Percentiles rank a stretch among this genome's conserved stretches.
These are phyloP conservation scores for Neospermospora avenae DNA, from an alignment of 2,329 filamentous ascomycete species.

Conservation along the genomic window DNA sequence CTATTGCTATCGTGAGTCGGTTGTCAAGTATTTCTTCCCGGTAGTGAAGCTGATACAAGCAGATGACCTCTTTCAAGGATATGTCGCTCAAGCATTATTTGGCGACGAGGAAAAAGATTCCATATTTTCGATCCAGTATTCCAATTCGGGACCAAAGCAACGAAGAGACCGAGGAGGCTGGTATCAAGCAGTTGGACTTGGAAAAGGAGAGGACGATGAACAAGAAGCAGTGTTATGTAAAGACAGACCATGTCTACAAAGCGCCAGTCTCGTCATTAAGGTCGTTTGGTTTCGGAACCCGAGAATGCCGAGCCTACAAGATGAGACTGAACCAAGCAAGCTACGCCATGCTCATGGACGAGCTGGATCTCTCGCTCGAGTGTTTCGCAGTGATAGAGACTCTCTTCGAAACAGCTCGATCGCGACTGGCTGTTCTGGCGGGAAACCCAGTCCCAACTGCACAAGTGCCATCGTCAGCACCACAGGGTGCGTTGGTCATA, in stretches of 20 bases:
- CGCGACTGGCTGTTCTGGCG: not conserved
- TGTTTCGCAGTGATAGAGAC: not conserved
- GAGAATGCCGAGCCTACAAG: conserved; percentile 5
- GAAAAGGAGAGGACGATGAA: not conserved
- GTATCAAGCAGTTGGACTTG: not conserved
- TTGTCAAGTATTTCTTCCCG: not conserved
- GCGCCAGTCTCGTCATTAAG: conserved; percentile 4
- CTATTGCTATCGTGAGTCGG: conserved; percentile 5
- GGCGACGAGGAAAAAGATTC: not conserved
- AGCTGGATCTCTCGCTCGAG: conserved; percentile 1
- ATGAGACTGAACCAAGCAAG: conserved; percentile 6
- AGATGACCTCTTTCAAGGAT: conserved; percentile 10
- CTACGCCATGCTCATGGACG: conserved; percentile 7
- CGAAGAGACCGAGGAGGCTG: not conserved
- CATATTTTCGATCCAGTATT: not conserved
- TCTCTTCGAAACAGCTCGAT: not conserved
- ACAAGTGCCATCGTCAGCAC: not conserved
- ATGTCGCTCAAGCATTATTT: not conserved
- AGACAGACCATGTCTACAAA: conserved; percentile 5
- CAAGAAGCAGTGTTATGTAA: conserved; percentile 15
- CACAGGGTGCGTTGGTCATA: not conserved
- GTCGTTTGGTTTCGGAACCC: not conserved
- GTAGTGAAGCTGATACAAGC: not conserved
- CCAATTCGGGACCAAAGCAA: not conserved
- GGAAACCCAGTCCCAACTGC: not conserved